Evolutionary conservation across 2,329 filamentous ascomycete genomes (phyloP), one percentile per base, ranked within the genome.

Genomic region (Botryosphaeria dothidea): DNA sequence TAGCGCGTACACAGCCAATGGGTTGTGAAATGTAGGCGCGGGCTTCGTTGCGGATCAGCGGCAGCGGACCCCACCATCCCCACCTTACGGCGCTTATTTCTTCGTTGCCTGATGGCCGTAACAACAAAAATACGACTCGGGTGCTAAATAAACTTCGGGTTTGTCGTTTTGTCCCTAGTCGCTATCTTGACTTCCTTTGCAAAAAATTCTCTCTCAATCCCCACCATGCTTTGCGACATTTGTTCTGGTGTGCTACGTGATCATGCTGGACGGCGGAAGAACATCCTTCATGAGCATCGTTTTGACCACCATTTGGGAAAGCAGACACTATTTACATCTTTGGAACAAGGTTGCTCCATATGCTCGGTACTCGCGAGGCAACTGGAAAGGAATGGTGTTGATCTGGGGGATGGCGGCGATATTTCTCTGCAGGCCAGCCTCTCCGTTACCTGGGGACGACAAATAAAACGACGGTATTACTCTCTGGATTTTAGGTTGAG

Each of bases 221-320:
- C 6, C 19, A 64, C 23, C 19, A 66, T 62, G 58, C 51, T 68
- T 4, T 68, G 66, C 46, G 36, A 66, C 23, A 57, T 43, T 3
- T 69, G 67, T 27, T 52, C 43, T 19, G 23, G 62, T 8, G 67
- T 69, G 66, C 58, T 69, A 8, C 56, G 58, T 15, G 62, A 61
- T 7, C 65, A 66, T 23, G 54, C 56, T 3, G 67, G 66, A 9
- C 36, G 36, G 29, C 51, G 63, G 21, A 66, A 64, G 65, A 51
- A 45, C 1, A 63, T 65, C 17, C 66, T 64, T 3, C 43, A 36
- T 48, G 67, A 68, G 34, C 62, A 67, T 4, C 43, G 29, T 11
- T 69, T 68, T 27, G 25, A 64, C 9, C 68, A 68, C 63, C 68
- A 68, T 46, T 21, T 34, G 9, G 48, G 19, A 6, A 54, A 19